phyloP scores from a whole-genome alignment of 2,329 filamentous ascomycete genomes.

The Aschersonia sp. region DNA sequence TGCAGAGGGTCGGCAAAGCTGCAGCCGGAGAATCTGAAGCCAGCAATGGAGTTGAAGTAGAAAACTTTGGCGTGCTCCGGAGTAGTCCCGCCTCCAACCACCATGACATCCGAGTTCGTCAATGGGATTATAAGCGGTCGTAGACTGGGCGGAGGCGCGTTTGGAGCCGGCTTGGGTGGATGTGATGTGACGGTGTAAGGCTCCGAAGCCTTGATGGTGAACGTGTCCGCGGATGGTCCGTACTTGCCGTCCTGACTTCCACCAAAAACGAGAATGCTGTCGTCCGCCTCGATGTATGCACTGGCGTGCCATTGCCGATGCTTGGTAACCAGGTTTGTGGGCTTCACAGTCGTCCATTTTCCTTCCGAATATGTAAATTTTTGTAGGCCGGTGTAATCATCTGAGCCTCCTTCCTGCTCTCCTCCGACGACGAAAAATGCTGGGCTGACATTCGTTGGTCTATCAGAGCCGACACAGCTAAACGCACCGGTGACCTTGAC shows the following conservation, averaged over 20 bases:
- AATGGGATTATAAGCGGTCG: conserved; percentile 62
- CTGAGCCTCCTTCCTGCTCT: conserved; percentile 16
- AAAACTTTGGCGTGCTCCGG: conserved; percentile 49
- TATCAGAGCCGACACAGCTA: conserved; percentile 59
- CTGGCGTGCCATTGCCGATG: conserved; percentile 64
- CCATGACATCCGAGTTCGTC: conserved; percentile 53
- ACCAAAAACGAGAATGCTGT: conserved; percentile 68
- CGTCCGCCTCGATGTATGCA: conserved; percentile 54
- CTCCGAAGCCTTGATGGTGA: conserved; percentile 50
- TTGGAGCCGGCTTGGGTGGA: conserved; percentile 44
- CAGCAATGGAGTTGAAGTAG: conserved; percentile 47
- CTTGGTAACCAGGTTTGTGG: conserved; percentile 38
- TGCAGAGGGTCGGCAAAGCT: conserved; percentile 46
- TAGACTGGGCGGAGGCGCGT: conserved; percentile 18
- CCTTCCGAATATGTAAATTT: conserved; percentile 40
- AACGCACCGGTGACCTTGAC: conserved; percentile 54
- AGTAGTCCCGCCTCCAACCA: conserved; percentile 52
- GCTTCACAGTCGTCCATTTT: conserved; percentile 34
- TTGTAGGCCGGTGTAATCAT: conserved; percentile 62
- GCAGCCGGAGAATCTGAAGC: conserved; percentile 56
- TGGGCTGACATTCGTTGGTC: conserved; percentile 41
- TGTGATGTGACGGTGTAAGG: conserved; percentile 51
- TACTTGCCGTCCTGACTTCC: conserved; percentile 50
- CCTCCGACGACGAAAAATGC: conserved; percentile 77
- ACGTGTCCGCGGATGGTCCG: conserved; percentile 56